A percentile compares a stretch with the other conserved stretches of the same genome.
phyloP scores from a whole-genome alignment of 2,329 filamentous ascomycete genomes.

The Beauveria brongniartii region DNA sequence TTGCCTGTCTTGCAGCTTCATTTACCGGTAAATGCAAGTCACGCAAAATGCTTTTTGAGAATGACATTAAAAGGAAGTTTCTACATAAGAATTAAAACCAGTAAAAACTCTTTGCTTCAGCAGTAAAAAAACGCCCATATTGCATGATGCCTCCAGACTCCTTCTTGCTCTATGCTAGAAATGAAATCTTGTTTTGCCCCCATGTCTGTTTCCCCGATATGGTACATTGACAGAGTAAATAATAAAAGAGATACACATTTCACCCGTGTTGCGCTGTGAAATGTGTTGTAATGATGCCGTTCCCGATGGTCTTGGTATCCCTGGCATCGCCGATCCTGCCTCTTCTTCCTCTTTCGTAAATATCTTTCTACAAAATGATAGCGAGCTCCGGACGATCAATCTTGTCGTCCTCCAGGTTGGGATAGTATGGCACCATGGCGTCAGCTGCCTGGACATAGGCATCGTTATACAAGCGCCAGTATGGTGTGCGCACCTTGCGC shows the following conservation, averaged over 20 bases:
- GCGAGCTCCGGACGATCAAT: slow-evolving; percentile 72
- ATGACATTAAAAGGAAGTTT: background rate
- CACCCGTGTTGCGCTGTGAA: background rate
- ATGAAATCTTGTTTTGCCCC: background rate
- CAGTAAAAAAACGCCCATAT: slow-evolving; percentile 3
- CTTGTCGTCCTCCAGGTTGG: slow-evolving; percentile 72
- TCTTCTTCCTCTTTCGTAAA: background rate
- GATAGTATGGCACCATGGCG: slow-evolving; percentile 94
- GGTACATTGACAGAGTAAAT: slow-evolving; percentile 1
- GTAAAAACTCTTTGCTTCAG: background rate
- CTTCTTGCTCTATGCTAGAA: background rate
- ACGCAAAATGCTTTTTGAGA: background rate
- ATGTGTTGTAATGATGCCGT: background rate
- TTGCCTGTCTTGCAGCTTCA: background rate
- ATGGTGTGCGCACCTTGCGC: slow-evolving; percentile 85
- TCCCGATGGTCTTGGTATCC: background rate
- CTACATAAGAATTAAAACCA: background rate
- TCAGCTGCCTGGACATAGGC: slow-evolving; percentile 92
- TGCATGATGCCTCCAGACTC: slow-evolving; percentile 2
- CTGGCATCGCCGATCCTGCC: background rate
- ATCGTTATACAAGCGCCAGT: slow-evolving; percentile 96
- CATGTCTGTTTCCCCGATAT: background rate
- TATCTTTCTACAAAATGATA: slow-evolving; percentile 60
- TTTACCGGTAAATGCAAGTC: background rate
- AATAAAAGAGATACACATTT: background rate